These are phyloP conservation scores for Trichoderma afroharzianum DNA, from an alignment of 2,329 filamentous ascomycete species.

Conservation along the genomic window DNA sequence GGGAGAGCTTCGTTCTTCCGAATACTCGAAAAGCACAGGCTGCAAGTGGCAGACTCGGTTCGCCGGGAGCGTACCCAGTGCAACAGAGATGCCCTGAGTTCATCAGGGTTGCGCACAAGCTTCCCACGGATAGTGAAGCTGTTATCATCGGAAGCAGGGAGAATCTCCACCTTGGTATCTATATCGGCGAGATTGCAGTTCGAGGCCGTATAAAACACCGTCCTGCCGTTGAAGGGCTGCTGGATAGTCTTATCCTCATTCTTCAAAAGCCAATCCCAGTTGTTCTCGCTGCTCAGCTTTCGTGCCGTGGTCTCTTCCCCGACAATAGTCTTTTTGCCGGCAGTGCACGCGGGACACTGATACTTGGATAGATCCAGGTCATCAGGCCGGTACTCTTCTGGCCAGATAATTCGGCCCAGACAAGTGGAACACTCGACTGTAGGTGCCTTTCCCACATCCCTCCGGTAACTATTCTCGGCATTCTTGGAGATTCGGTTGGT, in stretches of 20 bases:
- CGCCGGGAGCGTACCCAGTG: slow-evolving; percentile 37
- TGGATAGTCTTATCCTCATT: slow-evolving; percentile 36
- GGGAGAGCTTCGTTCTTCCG: slow-evolving; percentile 35
- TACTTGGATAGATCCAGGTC: slow-evolving; percentile 32
- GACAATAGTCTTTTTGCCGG: slow-evolving; percentile 35
- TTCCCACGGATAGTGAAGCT: slow-evolving; percentile 37
- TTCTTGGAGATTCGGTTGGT: slow-evolving; percentile 3
- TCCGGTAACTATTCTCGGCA: background rate
- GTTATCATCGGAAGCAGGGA: slow-evolving; percentile 24
- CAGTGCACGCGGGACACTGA: slow-evolving; percentile 40
- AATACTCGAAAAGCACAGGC: slow-evolving; percentile 42
- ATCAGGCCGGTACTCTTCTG: slow-evolving; percentile 38
- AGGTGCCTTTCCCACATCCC: slow-evolving; percentile 29
- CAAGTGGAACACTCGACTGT: slow-evolving; percentile 44
- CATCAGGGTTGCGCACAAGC: slow-evolving; percentile 38
- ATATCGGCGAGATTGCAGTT: slow-evolving; percentile 32
- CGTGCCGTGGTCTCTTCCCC: slow-evolving; percentile 36
- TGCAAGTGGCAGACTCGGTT: slow-evolving; percentile 39
- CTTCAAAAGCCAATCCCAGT: slow-evolving; percentile 40
- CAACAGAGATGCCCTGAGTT: slow-evolving; percentile 34
- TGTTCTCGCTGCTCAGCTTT: slow-evolving; percentile 40
- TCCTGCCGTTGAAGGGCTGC: slow-evolving; percentile 37
- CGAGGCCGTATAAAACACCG: slow-evolving; percentile 38
- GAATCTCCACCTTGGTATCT: slow-evolving; percentile 35
- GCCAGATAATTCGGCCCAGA: slow-evolving; percentile 46